Evolutionary conservation across 2,329 filamentous ascomycete species (phyloP).

Genomic region (Claviceps purpurea): DNA sequence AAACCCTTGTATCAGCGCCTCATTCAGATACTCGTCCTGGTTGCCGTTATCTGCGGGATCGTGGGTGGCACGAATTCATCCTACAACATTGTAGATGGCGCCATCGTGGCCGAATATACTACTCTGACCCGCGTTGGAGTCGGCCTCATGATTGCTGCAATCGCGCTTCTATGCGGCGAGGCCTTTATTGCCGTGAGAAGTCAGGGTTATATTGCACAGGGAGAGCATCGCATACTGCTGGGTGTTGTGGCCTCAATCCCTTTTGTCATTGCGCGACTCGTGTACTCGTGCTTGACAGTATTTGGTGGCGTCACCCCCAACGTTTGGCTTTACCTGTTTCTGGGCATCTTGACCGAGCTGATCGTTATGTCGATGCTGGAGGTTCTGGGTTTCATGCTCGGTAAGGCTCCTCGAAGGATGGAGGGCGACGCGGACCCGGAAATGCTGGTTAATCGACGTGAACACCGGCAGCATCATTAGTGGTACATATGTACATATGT

Average conservation of each 20-base stretch:
- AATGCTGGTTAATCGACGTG: not conserved
- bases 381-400: not conserved
- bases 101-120: conserved; percentile 15
- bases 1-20: conserved; percentile 9
- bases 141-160: conserved; percentile 20
- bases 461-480: not conserved
- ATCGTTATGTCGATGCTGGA: conserved; percentile 15
- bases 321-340: conserved; percentile 19
- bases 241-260: conserved; percentile 21
- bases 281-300: conserved; percentile 17
- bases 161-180: conserved; percentile 27
- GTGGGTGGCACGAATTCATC: not conserved
- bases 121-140: conserved; percentile 10
- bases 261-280: conserved; percentile 20
- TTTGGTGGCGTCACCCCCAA: conserved; percentile 14
- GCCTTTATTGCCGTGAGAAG: conserved; percentile 26
- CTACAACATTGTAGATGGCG: conserved; percentile 11
- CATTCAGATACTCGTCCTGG: not conserved
- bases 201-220: conserved; percentile 25
- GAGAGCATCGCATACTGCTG: conserved; percentile 43
- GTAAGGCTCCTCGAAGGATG: not conserved
- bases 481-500: not conserved
- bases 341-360: conserved; percentile 21
- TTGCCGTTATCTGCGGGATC: not conserved
- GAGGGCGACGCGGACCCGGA: not conserved